Conservation (phyloP, 345 rosid species). For the Triadica sebifera region DNA sequence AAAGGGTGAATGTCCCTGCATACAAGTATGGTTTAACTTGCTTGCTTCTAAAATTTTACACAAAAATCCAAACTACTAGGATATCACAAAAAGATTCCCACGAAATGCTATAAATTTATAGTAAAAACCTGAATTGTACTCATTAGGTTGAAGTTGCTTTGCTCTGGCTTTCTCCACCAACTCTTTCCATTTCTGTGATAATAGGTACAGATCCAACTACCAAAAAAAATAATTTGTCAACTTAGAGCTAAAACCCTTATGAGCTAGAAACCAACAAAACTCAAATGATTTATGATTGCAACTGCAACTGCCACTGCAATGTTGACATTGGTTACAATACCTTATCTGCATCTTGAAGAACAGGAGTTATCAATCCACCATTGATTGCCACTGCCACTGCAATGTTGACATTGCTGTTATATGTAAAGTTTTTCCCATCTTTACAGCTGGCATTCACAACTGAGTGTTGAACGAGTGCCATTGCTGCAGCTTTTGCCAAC, state of each 20-base stretch:
- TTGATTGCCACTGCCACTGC: constrained; percentile 94
- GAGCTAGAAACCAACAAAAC: neutral
- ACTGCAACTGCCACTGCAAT: too few species aligned
- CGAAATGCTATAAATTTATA: neutral
- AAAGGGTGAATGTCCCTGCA: constrained; percentile 90
- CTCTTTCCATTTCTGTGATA: constrained; percentile 97
- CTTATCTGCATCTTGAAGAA: constrained; percentile 95
- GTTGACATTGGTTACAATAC: constrained; percentile 41
- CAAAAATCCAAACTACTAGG: neutral
- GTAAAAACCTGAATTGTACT: constrained; percentile 77
- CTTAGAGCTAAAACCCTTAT: constrained; percentile 6
- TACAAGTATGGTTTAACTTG: constrained; percentile 6
- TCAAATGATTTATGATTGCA: neutral
- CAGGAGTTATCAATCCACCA: constrained; percentile 95
- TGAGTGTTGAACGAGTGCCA: constrained; percentile 90
- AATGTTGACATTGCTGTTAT: constrained; percentile 69
- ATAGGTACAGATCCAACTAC: constrained; percentile 82
- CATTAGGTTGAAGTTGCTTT: constrained; percentile 92
- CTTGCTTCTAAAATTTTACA: neutral
- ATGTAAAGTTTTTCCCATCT: constrained; percentile 78
- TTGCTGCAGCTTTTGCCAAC: constrained; percentile 90
- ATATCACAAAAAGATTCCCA: neutral
- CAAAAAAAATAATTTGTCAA: constrained; percentile 19
- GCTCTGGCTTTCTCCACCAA: constrained; percentile 82
- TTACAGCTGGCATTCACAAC: constrained; percentile 86